Percentiles rank a stretch among this genome's conserved stretches.
Evolutionary conservation across 2,329 filamentous ascomycete genomes (phyloP).

Genomic region (Diaporthe sp.): DNA sequence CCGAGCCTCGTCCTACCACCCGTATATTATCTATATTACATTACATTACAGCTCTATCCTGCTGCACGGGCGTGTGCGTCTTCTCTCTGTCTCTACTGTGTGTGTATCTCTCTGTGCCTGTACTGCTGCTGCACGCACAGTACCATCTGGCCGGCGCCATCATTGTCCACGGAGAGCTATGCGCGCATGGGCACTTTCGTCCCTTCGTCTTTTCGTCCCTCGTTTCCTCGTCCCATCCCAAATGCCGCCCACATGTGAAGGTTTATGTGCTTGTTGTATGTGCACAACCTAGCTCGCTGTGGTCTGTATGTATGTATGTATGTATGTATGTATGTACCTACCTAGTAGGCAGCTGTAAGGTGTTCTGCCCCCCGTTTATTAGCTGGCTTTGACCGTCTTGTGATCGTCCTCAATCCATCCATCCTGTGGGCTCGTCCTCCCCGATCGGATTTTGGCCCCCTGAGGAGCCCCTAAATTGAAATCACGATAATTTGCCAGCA

Average conservation of each 20-base stretch:
- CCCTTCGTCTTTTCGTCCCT: neutral
- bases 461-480: conserved; percentile 37
- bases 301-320: too few species aligned
- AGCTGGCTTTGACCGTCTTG: conserved; percentile 38
- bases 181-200: neutral
- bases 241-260: neutral
- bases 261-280: neutral
- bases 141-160: conserved; percentile 15
- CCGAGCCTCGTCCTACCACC: conserved; percentile 17
- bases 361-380: neutral
- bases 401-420: conserved; percentile 35
- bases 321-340: too few species aligned
- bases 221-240: neutral
- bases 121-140: conserved; percentile 16
- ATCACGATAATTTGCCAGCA: conserved; percentile 39
- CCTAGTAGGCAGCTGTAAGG: neutral
- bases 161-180: neutral
- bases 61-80: neutral
- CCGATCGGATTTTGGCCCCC: conserved; percentile 31
- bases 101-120: neutral
- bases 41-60: conserved; percentile 5
- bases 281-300: neutral
- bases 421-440: conserved; percentile 34
- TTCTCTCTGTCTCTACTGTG: neutral
- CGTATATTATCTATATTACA: conserved; percentile 4